Base-by-base conservation (phyloP, 768 basidiomycete genomes). In the Suillus occidentalis region DNA sequence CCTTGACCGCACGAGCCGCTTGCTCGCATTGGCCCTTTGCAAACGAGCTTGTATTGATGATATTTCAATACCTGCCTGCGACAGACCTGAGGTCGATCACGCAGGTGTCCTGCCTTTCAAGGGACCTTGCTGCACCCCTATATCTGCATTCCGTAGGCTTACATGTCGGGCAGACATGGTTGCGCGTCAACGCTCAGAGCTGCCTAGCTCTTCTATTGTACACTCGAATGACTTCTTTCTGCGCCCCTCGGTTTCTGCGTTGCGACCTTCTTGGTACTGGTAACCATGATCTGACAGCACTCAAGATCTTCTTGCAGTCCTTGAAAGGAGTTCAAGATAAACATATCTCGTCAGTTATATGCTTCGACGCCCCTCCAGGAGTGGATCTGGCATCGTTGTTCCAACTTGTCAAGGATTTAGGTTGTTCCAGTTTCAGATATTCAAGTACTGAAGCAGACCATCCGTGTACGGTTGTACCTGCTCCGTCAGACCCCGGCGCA, bases 131-230 rank as follows among this genome's bases (percentile, higher is more conserved):
- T 2, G 10, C 45, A 22, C 45, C 45, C 47, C 10, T 47, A 12
- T 47, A 47, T 47, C 4, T 47, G 2, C 47, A 22, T 4, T 10
- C 47, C 12, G 10, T 47, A 2, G 47, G 47, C 47, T 47, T 47
- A 22, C 4, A 10, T 2, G 47, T 22, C 4, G 5, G 1, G 47
- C 47, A 47, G n/a, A 47, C 9, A 47, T 64, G 57, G 63, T 20
- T 49, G 18, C 37, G 20, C 0, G 36, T 64, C 37, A 34, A 60
- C 14, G 37, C 50, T 4, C 37, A 58, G 6, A 58, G 6, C 16
- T 64, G 57, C 45, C 18, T n/a, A 22, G 43, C 63, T 1, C 47
- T 64, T 4, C 34, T 43, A 14, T 34, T 64, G 22, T 64, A 59
- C 57, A 50, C 45, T 6, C 37, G 47, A 25, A 49, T 9, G 14